Evolutionary conservation across 192 early-diverging fungal species (phyloP).

Genomic region (Gamsiella multidivaricata): DNA sequence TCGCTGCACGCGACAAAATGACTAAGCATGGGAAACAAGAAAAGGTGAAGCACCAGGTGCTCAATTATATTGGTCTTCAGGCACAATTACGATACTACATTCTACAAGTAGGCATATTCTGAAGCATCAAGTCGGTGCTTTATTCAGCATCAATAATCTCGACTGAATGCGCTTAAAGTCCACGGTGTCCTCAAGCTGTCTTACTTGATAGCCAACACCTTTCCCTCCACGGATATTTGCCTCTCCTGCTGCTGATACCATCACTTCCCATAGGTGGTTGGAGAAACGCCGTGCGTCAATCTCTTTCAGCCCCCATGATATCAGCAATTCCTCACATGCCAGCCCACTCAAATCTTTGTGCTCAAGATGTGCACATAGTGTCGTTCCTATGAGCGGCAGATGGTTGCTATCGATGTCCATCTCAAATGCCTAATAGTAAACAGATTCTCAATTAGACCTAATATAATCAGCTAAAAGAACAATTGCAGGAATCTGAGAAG

Average conservation of each 20-base stretch:
- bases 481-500: background rate
- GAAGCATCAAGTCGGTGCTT: conserved; percentile 7
- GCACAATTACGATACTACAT: too few relatives aligned
- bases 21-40: too few relatives aligned
- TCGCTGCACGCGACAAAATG: too few relatives aligned
- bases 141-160: background rate
- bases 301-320: conserved; percentile 31
- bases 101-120: too few relatives aligned
- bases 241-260: conserved; percentile 45
- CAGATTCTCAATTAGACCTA: background rate
- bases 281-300: conserved; percentile 42
- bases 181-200: conserved; percentile 14
- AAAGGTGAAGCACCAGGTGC: too few relatives aligned
- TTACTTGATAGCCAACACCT: conserved; percentile 24
- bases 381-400: conserved; percentile 21
- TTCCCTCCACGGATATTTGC: conserved; percentile 4
- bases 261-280: conserved; percentile 36
- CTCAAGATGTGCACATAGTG: conserved; percentile 24
- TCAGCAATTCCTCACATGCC: conserved; percentile 24
- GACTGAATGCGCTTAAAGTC: conserved; percentile 15
- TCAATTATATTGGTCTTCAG: too few relatives aligned
- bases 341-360: conserved; percentile 15
- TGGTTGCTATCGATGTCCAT: conserved; percentile 25
- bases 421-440: conserved; percentile 32
- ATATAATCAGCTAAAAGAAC: background rate